A percentile compares a stretch with the other conserved stretches of the same genome.
Conservation (phyloP, 306 rosid species). For the Pyrus pyrifolia region DNA sequence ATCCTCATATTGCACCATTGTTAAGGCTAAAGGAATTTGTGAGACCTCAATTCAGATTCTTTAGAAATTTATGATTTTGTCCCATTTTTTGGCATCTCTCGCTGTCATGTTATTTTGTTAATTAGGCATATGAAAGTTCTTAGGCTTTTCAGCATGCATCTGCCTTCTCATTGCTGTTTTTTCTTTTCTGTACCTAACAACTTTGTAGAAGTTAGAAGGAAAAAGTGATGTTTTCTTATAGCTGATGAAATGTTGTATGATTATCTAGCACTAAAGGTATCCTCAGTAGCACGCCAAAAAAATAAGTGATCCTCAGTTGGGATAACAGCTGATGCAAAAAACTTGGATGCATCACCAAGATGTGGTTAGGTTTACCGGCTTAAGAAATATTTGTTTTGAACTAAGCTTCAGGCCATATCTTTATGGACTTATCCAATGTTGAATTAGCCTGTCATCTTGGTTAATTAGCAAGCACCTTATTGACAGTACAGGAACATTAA, state of each 20-base stretch:
- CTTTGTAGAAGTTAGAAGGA: neutral
- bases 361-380: neutral
- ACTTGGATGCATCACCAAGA: neutral
- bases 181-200: neutral
- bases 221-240: neutral
- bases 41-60: slow-evolving; percentile 24
- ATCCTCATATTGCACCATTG: slow-evolving; percentile 89
- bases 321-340: neutral
- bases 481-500: neutral
- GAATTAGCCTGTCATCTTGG: neutral
- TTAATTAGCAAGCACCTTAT: neutral
- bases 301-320: neutral
- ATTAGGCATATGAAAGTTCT: neutral
- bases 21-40: slow-evolving; percentile 78
- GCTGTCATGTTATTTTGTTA: neutral
- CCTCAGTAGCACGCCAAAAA: neutral
- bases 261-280: neutral
- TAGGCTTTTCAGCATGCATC: neutral
- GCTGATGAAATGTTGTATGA: neutral
- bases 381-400: neutral
- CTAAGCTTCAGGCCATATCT: neutral
- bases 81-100: neutral
- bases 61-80: neutral
- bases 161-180: neutral
- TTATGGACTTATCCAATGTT: neutral